These are phyloP conservation scores for Tilletia horrida DNA, from an alignment of 1,284 basidiomycete species.

Conservation along the genomic window DNA sequence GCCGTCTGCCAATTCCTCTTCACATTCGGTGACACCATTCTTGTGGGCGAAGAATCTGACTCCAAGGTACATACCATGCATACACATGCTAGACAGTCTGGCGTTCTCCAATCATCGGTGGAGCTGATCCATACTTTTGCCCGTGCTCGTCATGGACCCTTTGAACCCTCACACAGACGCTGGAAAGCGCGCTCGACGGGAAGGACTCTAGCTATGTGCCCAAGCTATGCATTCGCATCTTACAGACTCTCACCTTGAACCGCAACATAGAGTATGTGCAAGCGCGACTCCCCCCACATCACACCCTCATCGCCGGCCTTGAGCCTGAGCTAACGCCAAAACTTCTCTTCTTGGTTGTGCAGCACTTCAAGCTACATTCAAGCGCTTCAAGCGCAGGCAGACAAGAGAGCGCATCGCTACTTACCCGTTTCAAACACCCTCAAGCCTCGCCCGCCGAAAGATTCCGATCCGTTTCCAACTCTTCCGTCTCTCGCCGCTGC, in stretches of 20 bases:
- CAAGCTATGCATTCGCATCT: constrained; percentile 57
- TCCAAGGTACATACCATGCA: constrained; percentile 38
- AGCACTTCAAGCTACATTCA: constrained; percentile 25
- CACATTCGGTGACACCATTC: constrained; percentile 53
- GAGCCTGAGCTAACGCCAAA: too few species aligned
- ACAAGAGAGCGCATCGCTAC: not conserved
- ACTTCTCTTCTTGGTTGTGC: constrained; percentile 28
- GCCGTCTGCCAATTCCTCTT: constrained; percentile 53
- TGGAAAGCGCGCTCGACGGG: constrained; percentile 60
- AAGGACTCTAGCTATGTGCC: constrained; percentile 57
- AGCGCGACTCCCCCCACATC: not conserved
- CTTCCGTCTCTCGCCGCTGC: constrained; percentile 1
- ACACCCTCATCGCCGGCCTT: not conserved
- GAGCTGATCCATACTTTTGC: not conserved
- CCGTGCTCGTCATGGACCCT: not conserved
- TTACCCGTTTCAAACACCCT: constrained; percentile 9
- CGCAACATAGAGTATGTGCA: constrained; percentile 57
- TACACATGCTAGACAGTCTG: too few species aligned
- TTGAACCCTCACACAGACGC: constrained; percentile 33
- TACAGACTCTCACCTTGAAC: constrained; percentile 60
- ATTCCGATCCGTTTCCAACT: constrained; percentile 5
- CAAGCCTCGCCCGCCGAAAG: constrained; percentile 1
- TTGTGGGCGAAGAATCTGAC: constrained; percentile 44
- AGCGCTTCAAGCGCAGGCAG: not conserved
- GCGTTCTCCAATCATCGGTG: not conserved